Evolutionary conservation across 768 basidiomycete genomes (phyloP).

Genomic region (Lentinula guzmanii): DNA sequence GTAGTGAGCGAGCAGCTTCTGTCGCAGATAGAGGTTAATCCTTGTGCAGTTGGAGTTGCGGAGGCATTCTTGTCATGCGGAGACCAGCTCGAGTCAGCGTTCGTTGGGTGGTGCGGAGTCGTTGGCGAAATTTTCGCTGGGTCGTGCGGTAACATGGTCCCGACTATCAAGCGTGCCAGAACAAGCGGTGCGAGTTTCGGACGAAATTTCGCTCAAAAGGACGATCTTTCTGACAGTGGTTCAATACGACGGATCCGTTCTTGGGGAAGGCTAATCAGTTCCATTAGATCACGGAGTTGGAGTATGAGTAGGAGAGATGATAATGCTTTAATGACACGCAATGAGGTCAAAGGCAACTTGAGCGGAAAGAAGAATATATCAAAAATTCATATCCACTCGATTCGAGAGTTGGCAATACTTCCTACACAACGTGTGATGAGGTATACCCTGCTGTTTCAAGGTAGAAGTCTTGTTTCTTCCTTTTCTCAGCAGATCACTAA

Average conservation of each 20-base stretch:
- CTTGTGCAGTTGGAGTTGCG: slow-evolving; percentile 61
- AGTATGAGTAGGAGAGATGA: neutral
- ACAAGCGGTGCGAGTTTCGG: neutral
- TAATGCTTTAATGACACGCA: neutral
- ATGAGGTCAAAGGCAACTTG: neutral
- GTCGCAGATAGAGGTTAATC: slow-evolving; percentile 47
- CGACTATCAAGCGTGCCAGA: neutral
- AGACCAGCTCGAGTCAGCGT: slow-evolving; percentile 46
- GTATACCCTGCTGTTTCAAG: slow-evolving; percentile 56
- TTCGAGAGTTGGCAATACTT: slow-evolving; percentile 56
- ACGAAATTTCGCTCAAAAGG: neutral
- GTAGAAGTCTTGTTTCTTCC: slow-evolving; percentile 22
- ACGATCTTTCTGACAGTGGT: neutral
- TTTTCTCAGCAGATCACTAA: neutral
- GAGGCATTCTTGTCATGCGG: slow-evolving; percentile 51
- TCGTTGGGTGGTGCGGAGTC: slow-evolving; percentile 55
- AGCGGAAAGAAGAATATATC: neutral
- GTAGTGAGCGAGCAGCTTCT: slow-evolving; percentile 44
- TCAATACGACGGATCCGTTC: slow-evolving; percentile 1
- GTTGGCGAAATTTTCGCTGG: slow-evolving; percentile 42
- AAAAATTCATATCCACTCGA: slow-evolving; percentile 8
- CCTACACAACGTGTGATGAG: slow-evolving; percentile 61
- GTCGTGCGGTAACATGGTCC: slow-evolving; percentile 6
- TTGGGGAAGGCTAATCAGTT: slow-evolving; percentile 6
- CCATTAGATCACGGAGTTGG: neutral